Conservation (phyloP, 257 asterid species). For the Echium plantagineum region DNA sequence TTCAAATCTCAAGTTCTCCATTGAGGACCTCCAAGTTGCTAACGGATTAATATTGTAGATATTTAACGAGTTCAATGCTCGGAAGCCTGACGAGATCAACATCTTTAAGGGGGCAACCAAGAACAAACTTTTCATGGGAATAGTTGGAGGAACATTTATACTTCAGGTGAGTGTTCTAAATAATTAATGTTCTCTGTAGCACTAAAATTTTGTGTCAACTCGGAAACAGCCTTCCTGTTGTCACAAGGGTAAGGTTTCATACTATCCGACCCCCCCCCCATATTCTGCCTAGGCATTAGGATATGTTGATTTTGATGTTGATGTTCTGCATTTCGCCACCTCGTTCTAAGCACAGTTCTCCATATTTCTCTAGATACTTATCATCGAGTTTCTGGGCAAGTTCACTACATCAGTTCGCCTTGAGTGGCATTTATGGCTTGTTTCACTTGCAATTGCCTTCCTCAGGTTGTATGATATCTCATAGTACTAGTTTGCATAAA, state of each 20-base stretch:
- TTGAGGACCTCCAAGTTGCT: no score
- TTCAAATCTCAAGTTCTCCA: no score
- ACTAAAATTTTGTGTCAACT: no score
- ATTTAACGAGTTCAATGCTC: slow-evolving; percentile 54
- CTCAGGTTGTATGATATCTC: slow-evolving; percentile 39
- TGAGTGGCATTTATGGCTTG: slow-evolving; percentile 45
- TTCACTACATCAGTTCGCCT: slow-evolving; percentile 56
- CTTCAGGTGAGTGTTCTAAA: slow-evolving; percentile 38
- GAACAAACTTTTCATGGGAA: slow-evolving; percentile 66
- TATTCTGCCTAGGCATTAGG: no score
- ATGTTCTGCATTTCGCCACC: neutral
- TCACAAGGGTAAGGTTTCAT: no score
- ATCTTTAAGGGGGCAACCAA: slow-evolving; percentile 76
- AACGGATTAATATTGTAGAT: neutral
- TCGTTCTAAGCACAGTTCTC: slow-evolving; percentile 12
- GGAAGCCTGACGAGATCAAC: slow-evolving; percentile 75
- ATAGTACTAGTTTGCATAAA: neutral
- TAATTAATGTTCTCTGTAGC: no score
- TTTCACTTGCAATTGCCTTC: slow-evolving; percentile 51
- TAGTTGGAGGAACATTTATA: slow-evolving; percentile 65
- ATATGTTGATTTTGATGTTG: no score
- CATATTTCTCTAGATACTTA: slow-evolving; percentile 40
- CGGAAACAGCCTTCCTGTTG: neutral
- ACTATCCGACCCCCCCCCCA: no score
- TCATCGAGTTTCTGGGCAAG: slow-evolving; percentile 74